Evolutionary conservation across 1,139 yeast species (phyloP).

Genomic region (Scheffersomyces titani): DNA sequence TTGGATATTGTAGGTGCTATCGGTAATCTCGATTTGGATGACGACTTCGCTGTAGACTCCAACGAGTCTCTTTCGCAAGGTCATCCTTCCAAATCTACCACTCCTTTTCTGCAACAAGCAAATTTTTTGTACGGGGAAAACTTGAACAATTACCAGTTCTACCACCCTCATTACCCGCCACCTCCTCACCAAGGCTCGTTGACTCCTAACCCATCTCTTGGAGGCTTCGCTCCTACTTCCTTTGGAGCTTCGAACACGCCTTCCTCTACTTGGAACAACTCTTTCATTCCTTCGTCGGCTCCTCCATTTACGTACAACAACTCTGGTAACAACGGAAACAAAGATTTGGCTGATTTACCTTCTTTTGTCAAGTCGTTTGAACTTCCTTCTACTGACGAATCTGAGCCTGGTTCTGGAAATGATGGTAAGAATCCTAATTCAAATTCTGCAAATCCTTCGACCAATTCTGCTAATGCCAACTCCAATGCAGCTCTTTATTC

Average conservation of each 20-base stretch:
- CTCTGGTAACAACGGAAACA: constrained; percentile 5
- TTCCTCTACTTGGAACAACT: constrained; percentile 30
- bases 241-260: constrained; percentile 21
- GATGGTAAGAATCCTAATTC: constrained; percentile 14
- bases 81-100: constrained; percentile 3
- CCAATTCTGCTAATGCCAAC: constrained; percentile 3
- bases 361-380: constrained; percentile 34
- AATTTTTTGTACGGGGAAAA: constrained; percentile 10
- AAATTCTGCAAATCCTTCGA: constrained; percentile 1
- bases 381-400: constrained; percentile 19
- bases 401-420: constrained; percentile 11
- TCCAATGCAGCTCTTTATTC: constrained; percentile 21
- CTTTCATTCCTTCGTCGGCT: constrained; percentile 35
- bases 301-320: constrained; percentile 33
- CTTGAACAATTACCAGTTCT: constrained; percentile 16
- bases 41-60: constrained; percentile 22
- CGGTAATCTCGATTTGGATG: constrained; percentile 42
- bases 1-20: constrained; percentile 48
- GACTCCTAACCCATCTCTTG: constrained; percentile 35
- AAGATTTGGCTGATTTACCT: constrained; percentile 9
- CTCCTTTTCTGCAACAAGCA: constrained; percentile 4
- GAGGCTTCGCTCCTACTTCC: constrained; percentile 17
- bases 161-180: constrained; percentile 15
- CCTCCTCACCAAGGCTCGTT: constrained; percentile 25
- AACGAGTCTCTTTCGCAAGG: neutral